phyloP scores from a whole-genome alignment of 1,284 basidiomycete species.

The Mycocalia duriaeana region DNA sequence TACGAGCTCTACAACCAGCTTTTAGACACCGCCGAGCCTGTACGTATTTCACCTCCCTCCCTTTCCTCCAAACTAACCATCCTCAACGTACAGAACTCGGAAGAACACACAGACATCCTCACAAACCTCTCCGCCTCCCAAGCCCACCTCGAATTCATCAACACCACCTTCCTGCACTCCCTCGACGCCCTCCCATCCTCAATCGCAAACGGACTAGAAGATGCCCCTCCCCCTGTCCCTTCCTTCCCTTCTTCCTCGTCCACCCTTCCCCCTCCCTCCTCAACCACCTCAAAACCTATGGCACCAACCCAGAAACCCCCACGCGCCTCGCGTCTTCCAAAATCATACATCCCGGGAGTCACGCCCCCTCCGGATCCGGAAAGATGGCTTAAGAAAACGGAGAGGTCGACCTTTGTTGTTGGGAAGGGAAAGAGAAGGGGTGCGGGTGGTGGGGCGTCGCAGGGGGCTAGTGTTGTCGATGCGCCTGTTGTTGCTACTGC shows the following conservation, averaged over 20 bases:
- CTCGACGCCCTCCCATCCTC: slow-evolving; percentile 54
- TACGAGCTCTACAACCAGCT: slow-evolving; percentile 76
- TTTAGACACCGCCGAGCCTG: slow-evolving; percentile 68
- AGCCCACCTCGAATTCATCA: slow-evolving; percentile 77
- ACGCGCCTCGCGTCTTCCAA: slow-evolving; percentile 63
- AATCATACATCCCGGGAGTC: slow-evolving; percentile 67
- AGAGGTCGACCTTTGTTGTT: slow-evolving; percentile 51
- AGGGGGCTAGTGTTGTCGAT: slow-evolving; percentile 38
- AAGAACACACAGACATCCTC: slow-evolving; percentile 81
- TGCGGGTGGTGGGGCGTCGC: slow-evolving; percentile 55
- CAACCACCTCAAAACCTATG: slow-evolving; percentile 19
- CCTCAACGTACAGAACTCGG: slow-evolving; percentile 54
- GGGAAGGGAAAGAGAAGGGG: slow-evolving; percentile 42
- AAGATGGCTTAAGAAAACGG: slow-evolving; percentile 79
- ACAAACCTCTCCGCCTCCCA: slow-evolving; percentile 79
- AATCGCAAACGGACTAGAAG: slow-evolving; percentile 51
- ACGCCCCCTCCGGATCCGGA: slow-evolving; percentile 77
- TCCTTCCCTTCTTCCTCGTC: slow-evolving; percentile 25
- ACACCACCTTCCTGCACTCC: slow-evolving; percentile 58
- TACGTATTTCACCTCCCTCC: slow-evolving; percentile 30
- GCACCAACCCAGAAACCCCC: slow-evolving; percentile 41
- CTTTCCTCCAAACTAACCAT: slow-evolving; percentile 7
- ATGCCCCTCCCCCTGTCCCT: slow-evolving; percentile 44
- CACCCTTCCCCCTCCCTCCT: slow-evolving; percentile 20
- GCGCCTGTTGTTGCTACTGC: slow-evolving; percentile 29